Percentiles rank a stretch among this genome's conserved stretches.
These are phyloP conservation scores for Cladorrhinum sp. DNA, from an alignment of 2,329 filamentous ascomycete genomes.

Conservation along the genomic window DNA sequence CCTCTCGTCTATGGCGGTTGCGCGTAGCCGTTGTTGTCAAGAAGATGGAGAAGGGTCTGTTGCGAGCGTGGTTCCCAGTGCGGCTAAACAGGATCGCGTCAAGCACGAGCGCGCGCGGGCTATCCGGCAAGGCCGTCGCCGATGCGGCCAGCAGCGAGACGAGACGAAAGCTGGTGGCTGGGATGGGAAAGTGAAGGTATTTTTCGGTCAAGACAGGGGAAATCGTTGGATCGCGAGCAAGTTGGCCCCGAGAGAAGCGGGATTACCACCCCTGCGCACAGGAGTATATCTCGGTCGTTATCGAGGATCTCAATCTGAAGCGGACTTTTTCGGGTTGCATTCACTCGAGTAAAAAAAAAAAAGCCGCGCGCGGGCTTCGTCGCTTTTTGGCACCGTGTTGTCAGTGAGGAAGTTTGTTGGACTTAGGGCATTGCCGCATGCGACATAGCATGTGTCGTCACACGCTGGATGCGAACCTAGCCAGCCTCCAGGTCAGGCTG, in stretches of 20 bases:
- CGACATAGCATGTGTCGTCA: conserved; percentile 4
- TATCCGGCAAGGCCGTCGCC: conserved; percentile 22
- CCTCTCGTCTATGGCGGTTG: conserved; percentile 1
- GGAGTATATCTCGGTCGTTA: background rate
- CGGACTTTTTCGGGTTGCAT: background rate
- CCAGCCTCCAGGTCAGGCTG: background rate
- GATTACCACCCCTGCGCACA: background rate
- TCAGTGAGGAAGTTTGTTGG: background rate
- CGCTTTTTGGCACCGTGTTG: background rate
- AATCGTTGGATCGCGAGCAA: background rate
- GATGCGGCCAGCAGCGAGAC: conserved; percentile 20
- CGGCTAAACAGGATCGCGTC: conserved; percentile 28
- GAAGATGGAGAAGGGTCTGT: background rate
- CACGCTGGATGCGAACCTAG: background rate
- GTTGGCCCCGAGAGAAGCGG: background rate
- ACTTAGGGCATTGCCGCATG: conserved; percentile 1
- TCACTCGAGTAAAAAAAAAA: background rate
- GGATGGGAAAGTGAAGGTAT: conserved; percentile 1
- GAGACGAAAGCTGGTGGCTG: conserved; percentile 18
- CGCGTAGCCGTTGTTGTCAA: conserved; percentile 19
- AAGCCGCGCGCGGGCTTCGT: background rate
- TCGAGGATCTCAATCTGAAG: background rate
- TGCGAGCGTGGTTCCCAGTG: conserved; percentile 12
- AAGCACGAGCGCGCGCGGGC: conserved; percentile 12
- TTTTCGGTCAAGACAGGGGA: background rate